A percentile compares a stretch with the other conserved stretches of the same genome.
Evolutionary conservation across 2,329 filamentous ascomycete species (phyloP).

Genomic region (Hymenoscyphus fructigenus): DNA sequence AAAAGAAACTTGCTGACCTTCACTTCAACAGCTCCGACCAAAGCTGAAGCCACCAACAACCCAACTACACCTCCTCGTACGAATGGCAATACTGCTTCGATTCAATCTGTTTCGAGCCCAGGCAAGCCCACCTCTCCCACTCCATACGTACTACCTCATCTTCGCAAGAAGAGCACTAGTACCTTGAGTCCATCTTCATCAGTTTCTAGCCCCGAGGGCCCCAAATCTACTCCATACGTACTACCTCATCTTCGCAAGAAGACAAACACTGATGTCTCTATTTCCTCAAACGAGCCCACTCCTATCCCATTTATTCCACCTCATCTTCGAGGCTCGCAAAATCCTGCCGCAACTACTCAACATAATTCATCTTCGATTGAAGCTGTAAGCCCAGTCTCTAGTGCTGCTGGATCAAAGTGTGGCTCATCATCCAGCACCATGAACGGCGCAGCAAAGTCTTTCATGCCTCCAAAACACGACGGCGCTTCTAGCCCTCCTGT

Average conservation of each 20-base stretch:
- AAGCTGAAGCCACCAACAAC: neutral
- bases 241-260: neutral
- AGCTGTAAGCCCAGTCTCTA: too few relatives aligned
- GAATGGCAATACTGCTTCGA: neutral
- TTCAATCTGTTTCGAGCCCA: too few relatives aligned
- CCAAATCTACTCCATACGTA: neutral
- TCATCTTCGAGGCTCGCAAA: neutral
- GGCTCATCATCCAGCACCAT: too few relatives aligned
- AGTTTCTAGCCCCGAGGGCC: too few relatives aligned
- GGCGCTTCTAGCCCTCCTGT: too few relatives aligned
- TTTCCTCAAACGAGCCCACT: neutral
- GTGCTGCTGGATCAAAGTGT: too few relatives aligned
- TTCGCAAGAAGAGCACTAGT: neutral
- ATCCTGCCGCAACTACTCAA: neutral
- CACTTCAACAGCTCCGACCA: neutral
- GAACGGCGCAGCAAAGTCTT: too few relatives aligned
- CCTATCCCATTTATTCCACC: neutral
- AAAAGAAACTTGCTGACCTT: neutral
- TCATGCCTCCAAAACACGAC: too few relatives aligned
- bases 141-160: neutral
- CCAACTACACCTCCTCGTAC: neutral
- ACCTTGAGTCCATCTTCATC: too few relatives aligned
- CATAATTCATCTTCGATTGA: too few relatives aligned
- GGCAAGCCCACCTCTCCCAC: too few relatives aligned
- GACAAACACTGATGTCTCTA: neutral